Evolutionary conservation across 140 eudicot species (phyloP).

Genomic region (Senecio squalidus): DNA sequence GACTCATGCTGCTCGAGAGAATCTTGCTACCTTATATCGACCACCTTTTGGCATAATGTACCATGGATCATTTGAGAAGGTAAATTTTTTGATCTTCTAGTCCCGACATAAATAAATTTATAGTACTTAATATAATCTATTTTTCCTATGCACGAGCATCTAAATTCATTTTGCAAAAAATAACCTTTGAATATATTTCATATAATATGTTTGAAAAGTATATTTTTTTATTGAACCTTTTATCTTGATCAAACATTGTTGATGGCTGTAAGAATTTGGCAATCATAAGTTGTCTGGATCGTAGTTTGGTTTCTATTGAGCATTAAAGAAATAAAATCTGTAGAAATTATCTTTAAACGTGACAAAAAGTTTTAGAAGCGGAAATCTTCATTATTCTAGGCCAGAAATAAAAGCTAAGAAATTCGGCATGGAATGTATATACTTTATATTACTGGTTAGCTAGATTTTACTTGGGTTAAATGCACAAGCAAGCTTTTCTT

Average conservation of each 20-base stretch:
- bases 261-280: background rate
- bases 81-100: slow-evolving; percentile 25
- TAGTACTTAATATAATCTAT: background rate
- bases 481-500: too few species aligned
- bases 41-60: slow-evolving; percentile 91
- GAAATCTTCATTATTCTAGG: background rate
- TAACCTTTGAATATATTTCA: background rate
- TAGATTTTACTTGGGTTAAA: background rate
- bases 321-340: background rate
- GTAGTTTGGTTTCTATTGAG: too few species aligned
- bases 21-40: slow-evolving; percentile 92
- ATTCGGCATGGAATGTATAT: background rate
- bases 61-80: slow-evolving; percentile 95
- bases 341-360: background rate
- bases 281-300: too few species aligned
- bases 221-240: background rate
- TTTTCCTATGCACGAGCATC: background rate
- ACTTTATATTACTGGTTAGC: background rate
- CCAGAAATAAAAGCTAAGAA: background rate
- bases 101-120: too few species aligned
- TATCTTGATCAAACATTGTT: slow-evolving; percentile 1
- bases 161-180: background rate
- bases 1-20: slow-evolving; percentile 52
- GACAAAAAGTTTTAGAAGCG: background rate
- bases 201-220: background rate